Evolutionary conservation across 768 basidiomycete genomes (phyloP).

Genomic region (Mycena kentingensis): DNA sequence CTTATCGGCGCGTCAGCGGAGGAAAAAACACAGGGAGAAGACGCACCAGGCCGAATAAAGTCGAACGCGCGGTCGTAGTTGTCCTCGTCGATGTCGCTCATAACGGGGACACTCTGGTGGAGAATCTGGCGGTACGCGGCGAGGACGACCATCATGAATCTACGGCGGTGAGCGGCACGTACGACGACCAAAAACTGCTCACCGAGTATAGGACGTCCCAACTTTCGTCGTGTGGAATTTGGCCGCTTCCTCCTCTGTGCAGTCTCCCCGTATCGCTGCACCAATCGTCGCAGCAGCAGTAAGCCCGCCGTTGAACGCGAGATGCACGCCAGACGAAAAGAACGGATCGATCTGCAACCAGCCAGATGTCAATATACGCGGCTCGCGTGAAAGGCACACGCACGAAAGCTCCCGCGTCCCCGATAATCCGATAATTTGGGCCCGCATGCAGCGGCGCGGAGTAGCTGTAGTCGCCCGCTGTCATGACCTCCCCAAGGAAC

Average conservation of each 20-base stretch:
- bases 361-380: background rate
- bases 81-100: slow-evolving; percentile 46
- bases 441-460: slow-evolving; percentile 37
- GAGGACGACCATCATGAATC: slow-evolving; percentile 49
- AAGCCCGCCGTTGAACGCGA: slow-evolving; percentile 41
- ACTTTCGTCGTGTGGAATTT: slow-evolving; percentile 39
- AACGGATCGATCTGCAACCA: slow-evolving; percentile 42
- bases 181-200: background rate
- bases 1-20: slow-evolving; percentile 8
- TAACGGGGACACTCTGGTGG: slow-evolving; percentile 39
- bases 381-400: background rate
- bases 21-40: background rate
- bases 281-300: slow-evolving; percentile 41
- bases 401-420: slow-evolving; percentile 34
- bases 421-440: slow-evolving; percentile 34
- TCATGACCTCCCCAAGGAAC: slow-evolving; percentile 29
- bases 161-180: slow-evolving; percentile 11
- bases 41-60: slow-evolving; percentile 41
- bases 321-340: slow-evolving; percentile 48
- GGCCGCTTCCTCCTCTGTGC: slow-evolving; percentile 32
- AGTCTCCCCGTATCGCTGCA: slow-evolving; percentile 36
- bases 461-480: slow-evolving; percentile 34
- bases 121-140: slow-evolving; percentile 52
- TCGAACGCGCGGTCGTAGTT: slow-evolving; percentile 52
- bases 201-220: slow-evolving; percentile 39